phyloP scores from a whole-genome alignment of 148 eudicot species.

The Camellia lanceoleosa region DNA sequence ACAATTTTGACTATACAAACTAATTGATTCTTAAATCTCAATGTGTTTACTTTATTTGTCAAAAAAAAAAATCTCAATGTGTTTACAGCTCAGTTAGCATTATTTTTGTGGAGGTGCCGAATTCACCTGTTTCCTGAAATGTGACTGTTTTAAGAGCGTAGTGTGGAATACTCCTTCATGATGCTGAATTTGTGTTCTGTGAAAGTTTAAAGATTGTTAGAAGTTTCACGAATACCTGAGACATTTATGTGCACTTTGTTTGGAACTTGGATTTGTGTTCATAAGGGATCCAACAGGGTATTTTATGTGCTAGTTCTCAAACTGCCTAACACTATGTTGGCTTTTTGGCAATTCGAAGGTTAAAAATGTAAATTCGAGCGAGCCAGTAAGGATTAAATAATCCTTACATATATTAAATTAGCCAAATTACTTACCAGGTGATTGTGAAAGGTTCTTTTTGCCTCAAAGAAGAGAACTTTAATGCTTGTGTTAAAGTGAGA shows the following conservation, averaged over 20 bases:
- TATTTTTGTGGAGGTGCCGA: background rate
- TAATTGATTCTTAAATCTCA: background rate
- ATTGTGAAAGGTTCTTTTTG: too few species aligned
- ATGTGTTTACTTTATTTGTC: background rate
- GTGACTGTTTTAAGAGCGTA: background rate
- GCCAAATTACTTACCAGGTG: too few species aligned
- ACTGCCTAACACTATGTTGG: too few species aligned
- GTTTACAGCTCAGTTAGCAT: background rate
- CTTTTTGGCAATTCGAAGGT: too few species aligned
- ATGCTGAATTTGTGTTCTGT: background rate
- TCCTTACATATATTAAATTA: too few species aligned
- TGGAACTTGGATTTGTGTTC: background rate
- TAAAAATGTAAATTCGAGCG: too few species aligned
- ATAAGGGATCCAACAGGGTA: too few species aligned
- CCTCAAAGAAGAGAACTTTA: too few species aligned
- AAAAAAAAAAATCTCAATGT: too few species aligned
- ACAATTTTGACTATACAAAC: background rate
- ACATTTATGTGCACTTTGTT: background rate
- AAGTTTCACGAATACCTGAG: background rate
- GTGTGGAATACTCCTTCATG: background rate
- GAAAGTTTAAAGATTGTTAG: background rate
- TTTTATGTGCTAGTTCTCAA: too few species aligned
- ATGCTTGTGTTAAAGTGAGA: too few species aligned
- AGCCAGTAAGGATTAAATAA: too few species aligned
- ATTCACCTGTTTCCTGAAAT: background rate